Conservation (phyloP, 495 filamentous ascomycete genomes). For the Evansstolkia leycettana region DNA sequence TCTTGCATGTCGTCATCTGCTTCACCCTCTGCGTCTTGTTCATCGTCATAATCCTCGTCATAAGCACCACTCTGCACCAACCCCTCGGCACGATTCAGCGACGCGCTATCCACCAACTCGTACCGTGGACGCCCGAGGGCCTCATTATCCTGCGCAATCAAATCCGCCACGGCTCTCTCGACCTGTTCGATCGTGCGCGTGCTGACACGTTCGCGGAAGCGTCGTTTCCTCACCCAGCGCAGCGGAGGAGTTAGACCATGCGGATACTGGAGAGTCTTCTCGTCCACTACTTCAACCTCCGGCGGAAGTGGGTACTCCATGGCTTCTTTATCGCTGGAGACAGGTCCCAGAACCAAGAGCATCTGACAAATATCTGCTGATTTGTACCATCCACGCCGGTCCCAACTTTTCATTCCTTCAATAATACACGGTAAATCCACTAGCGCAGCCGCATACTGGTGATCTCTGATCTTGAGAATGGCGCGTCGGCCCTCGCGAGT, state of each 20-base stretch:
- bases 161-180: slow-evolving; percentile 65
- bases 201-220: slow-evolving; percentile 68
- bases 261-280: slow-evolving; percentile 61
- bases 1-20: slow-evolving; percentile 29
- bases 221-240: slow-evolving; percentile 68
- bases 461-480: slow-evolving; percentile 53
- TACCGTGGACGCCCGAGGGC: slow-evolving; percentile 43
- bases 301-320: slow-evolving; percentile 49
- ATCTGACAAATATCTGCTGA: slow-evolving; percentile 92
- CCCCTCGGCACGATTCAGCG: slow-evolving; percentile 38
- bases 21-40: slow-evolving; percentile 44
- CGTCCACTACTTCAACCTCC: slow-evolving; percentile 47
- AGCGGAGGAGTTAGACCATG: slow-evolving; percentile 91
- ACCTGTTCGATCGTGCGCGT: slow-evolving; percentile 81
- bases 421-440: slow-evolving; percentile 87
- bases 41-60: slow-evolving; percentile 38
- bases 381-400: slow-evolving; percentile 84
- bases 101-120: slow-evolving; percentile 51
- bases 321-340: slow-evolving; percentile 63
- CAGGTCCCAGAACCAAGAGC: slow-evolving; percentile 65
- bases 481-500: slow-evolving; percentile 62
- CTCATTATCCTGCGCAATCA: slow-evolving; percentile 55
- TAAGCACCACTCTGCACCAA: slow-evolving; percentile 29
- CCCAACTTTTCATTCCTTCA: slow-evolving; percentile 95
- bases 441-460: slow-evolving; percentile 65